phyloP scores from a whole-genome alignment of 345 rosid species.

The Gossypium sturtianum region DNA sequence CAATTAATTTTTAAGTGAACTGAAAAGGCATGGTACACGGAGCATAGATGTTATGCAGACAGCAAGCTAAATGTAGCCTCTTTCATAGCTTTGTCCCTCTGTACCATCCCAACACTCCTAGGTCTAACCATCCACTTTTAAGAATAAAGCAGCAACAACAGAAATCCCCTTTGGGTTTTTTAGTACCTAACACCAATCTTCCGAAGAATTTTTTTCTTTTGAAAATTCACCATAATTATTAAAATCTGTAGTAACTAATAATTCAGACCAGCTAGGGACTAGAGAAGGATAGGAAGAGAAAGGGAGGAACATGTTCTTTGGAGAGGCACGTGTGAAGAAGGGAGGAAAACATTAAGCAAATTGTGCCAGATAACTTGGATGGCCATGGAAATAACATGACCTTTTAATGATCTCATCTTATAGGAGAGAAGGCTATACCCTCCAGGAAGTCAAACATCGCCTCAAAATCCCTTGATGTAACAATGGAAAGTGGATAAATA shows the following conservation, averaged over 20 bases:
- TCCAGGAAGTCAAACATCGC: not conserved
- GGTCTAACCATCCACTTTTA: not conserved
- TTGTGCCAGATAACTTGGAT: not conserved
- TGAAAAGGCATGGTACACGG: not conserved
- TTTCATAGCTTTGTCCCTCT: not conserved
- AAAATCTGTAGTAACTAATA: not conserved
- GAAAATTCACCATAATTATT: not conserved
- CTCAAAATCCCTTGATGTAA: not conserved
- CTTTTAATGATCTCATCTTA: not conserved
- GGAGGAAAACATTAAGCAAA: not conserved
- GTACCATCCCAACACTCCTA: not conserved
- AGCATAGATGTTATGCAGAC: not conserved
- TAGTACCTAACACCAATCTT: not conserved
- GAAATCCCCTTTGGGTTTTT: not conserved
- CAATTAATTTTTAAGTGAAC: not conserved
- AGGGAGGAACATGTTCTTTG: not conserved
- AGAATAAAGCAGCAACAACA: not conserved
- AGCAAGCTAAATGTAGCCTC: not conserved
- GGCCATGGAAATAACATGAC: not conserved
- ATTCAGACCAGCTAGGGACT: not conserved
- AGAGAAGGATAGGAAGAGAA: not conserved
- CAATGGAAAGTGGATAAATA: slow-evolving; percentile 2
- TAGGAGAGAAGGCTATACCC: not conserved
- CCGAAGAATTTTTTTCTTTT: not conserved
- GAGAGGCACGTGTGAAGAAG: not conserved